These are phyloP conservation scores for Tephrocybe sp. DNA, from an alignment of 768 basidiomycete genomes.

Conservation along the genomic window DNA sequence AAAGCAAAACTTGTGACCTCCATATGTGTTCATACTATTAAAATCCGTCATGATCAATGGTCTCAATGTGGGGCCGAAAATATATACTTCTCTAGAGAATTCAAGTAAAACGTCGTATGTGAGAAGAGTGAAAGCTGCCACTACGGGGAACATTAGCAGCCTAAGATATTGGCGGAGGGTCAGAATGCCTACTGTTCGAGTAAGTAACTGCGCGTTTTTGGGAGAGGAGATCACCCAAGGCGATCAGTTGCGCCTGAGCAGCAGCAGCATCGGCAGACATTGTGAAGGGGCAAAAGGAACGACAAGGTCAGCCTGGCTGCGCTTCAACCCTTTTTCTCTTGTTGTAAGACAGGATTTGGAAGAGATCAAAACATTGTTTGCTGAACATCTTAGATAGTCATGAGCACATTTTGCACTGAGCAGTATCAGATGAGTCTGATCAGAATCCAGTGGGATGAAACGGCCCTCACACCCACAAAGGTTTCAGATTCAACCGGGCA, in stretches of 20 bases:
- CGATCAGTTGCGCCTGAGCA: background rate
- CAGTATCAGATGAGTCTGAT: too few relatives aligned
- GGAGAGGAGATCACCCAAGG: background rate
- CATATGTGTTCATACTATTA: conserved; percentile 3
- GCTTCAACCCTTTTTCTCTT: too few relatives aligned
- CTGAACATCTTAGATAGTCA: too few relatives aligned
- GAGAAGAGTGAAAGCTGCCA: conserved; percentile 3
- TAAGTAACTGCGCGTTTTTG: conserved; percentile 1
- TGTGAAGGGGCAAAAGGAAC: background rate
- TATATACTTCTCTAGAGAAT: background rate
- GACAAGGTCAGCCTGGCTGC: too few relatives aligned
- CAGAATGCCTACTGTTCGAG: background rate
- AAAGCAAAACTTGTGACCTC: background rate
- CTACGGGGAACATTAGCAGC: background rate
- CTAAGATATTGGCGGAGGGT: too few relatives aligned
- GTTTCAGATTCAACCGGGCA: too few relatives aligned
- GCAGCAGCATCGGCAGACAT: background rate
- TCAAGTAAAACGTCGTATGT: background rate
- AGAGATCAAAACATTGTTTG: too few relatives aligned
- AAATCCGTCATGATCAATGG: background rate
- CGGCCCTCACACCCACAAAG: too few relatives aligned
- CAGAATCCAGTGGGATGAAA: too few relatives aligned
- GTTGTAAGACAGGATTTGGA: too few relatives aligned
- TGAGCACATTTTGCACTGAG: too few relatives aligned
- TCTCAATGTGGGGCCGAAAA: background rate